Conservation (phyloP, 2,329 filamentous ascomycete genomes). For the Botrytis medusae region DNA sequence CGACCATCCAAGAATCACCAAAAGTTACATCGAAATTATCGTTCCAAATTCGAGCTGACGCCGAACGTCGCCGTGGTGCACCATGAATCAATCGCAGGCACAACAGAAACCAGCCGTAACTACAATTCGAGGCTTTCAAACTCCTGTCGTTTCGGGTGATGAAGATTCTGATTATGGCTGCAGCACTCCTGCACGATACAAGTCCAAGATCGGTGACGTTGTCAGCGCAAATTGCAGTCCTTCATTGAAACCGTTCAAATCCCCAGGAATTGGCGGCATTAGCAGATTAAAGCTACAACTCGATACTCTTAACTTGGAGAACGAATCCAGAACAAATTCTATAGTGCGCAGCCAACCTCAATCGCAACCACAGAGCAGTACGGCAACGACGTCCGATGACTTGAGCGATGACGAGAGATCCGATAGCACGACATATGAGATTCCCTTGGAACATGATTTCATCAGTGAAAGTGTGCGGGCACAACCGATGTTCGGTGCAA, state of each 20-base stretch:
- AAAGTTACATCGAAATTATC: conserved; percentile 40
- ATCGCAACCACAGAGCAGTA: conserved; percentile 54
- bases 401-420: conserved; percentile 63
- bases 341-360: conserved; percentile 57
- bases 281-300: conserved; percentile 79
- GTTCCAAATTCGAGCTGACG: conserved; percentile 40
- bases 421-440: conserved; percentile 80
- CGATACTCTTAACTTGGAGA: conserved; percentile 70
- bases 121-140: conserved; percentile 40
- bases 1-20: conserved; percentile 37
- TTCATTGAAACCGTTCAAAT: conserved; percentile 49
- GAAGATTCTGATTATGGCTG: conserved; percentile 54
- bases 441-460: conserved; percentile 82
- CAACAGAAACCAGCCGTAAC: conserved; percentile 35
- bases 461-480: conserved; percentile 62
- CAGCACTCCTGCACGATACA: conserved; percentile 41
- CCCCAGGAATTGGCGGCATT: conserved; percentile 65
- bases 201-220: conserved; percentile 43
- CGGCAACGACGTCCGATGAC: conserved; percentile 36
- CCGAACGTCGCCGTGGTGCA: conserved; percentile 41
- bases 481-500: conserved; percentile 43
- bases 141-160: conserved; percentile 48
- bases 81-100: conserved; percentile 24
- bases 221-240: conserved; percentile 61
- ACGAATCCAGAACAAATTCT: conserved; percentile 53